Evolutionary conservation across 352 stramenopile genomes (phyloP).

Genomic region (Ochromonadaceae sp.): DNA sequence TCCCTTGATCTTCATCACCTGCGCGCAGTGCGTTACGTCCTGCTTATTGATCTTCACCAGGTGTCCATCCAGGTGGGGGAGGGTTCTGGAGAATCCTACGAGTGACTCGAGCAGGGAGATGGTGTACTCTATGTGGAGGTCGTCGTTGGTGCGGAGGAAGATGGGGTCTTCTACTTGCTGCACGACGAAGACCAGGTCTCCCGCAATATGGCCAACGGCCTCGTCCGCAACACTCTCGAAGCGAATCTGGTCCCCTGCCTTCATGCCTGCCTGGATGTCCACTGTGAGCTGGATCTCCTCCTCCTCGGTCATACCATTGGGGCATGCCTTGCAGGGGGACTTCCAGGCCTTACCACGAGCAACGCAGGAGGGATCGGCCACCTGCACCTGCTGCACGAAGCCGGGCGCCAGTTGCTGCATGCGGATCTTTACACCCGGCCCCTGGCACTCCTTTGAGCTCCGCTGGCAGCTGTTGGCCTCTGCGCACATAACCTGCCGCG

Average conservation of each 20-base stretch:
- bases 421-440: constrained; percentile 64
- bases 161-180: constrained; percentile 55
- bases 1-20: constrained; percentile 47
- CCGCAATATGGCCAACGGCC: constrained; percentile 48
- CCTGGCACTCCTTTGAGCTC: constrained; percentile 73
- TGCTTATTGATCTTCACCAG: constrained; percentile 48
- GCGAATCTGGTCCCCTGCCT: constrained; percentile 72
- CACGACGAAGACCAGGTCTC: constrained; percentile 68
- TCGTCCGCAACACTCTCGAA: constrained; percentile 64
- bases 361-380: constrained; percentile 56
- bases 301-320: constrained; percentile 75
- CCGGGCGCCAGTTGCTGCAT: constrained; percentile 61
- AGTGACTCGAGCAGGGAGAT: constrained; percentile 77
- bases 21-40: constrained; percentile 56
- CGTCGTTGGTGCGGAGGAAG: constrained; percentile 66
- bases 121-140: constrained; percentile 75
- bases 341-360: constrained; percentile 62
- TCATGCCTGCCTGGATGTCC: constrained; percentile 79
- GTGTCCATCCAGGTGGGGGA: constrained; percentile 70
- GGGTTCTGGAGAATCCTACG: constrained; percentile 60
- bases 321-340: constrained; percentile 70
- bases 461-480: constrained; percentile 51
- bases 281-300: constrained; percentile 87
- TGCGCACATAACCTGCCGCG: constrained; percentile 69
- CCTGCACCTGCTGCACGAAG: constrained; percentile 71